Evolutionary conservation across 140 eudicot genomes (phyloP), one percentile per base, ranked within the genome.

Genomic region (Ambrosia hybrid): DNA sequence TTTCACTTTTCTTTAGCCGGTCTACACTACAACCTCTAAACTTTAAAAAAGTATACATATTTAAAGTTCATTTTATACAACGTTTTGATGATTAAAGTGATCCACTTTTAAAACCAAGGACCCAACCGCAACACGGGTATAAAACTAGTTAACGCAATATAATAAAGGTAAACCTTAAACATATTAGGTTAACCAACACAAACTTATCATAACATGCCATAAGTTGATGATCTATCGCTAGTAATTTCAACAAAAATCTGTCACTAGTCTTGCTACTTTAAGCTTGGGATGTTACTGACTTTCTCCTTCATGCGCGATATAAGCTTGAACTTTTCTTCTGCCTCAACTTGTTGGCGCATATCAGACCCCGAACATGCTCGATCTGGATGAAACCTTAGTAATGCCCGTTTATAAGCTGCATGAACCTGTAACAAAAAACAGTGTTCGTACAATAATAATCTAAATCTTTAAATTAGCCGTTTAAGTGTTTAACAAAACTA

Each of bases 241-340:
- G n/a, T 41, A 39, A 15, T 14, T 64, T 14, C 12, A 39, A 39
- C 51, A 64, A 6, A 64, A 39, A 37, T 41, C 1, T 8, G 52
- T 15, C 51, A 39, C 52, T 17, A 66, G 10, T 46, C 7, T 65
- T 45, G 8, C 57, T 45, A 66, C 57, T 66, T 66, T 46, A 66
- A 16, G 36, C 57, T 17, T 45, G 71, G 71, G 57, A 21, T 66
- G 38, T 17, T 46, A 66, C 34, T 11, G 9, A 71, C 55, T 65
- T 79, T 88, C 48, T 88, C 91, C 85, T 86, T 93, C 88, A 93
- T 86, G 64, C 90, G 84, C 6, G 78, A 79, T 34, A 90, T 83
- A 46, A 90, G 95, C 81, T 90, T 90, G 79, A 90, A 90, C 76
- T 85, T 90, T 64, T 90, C 96, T 81, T 90, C 91, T 0, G 91